Evolutionary conservation across 257 asterid genomes (phyloP), one percentile per base, ranked within the genome.

Genomic region (Cinchona pubescens): DNA sequence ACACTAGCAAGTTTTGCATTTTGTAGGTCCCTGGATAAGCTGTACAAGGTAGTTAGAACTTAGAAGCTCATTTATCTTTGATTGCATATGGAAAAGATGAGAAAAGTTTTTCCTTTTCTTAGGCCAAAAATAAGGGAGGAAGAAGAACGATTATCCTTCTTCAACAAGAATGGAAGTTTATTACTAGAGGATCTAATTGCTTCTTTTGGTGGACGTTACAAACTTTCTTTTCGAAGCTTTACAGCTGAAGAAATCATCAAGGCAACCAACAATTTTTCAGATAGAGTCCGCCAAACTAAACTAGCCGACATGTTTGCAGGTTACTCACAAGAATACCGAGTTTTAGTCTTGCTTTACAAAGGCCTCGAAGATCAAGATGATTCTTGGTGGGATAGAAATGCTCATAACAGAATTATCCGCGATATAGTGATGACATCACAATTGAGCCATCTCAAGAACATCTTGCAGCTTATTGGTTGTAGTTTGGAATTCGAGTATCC

Each of bases 391-490:
- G 1, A 5, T 25, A 18, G 15, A 67, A 51, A 43, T 45, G 6
- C 37, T 45, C 45, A 11, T 19, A 51, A 48, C 53, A 18, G 30
- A 35, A 42, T 68, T 34, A 70, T 70, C 42, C 72, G 76, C 2
- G 76, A 77, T 30, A 48, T 77, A 48, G 77, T 65, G 15, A 71
- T 77, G 14, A 46, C 42, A 13, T 71, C 81, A 43, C 78, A 73
- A 9, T 42, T 78, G 81, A 64, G 78, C 42, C 81, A 78, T 21
- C 76, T 48, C 66, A 70, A 48, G 55, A 63, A 77, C 49, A 73
- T 78, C 21, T 14, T 71, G 48, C 67, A 32, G 7, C 74, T 78
- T n/a, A 2, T 78, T 0, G 82, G 82, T 4, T 78, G 70, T 53
- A 42, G 70, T 6, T 34, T 66, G 7, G 82, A 78, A 46, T 65